Evolutionary conservation across 2,329 filamentous ascomycete species (phyloP).

Genomic region (Chaetomium olivaceum): DNA sequence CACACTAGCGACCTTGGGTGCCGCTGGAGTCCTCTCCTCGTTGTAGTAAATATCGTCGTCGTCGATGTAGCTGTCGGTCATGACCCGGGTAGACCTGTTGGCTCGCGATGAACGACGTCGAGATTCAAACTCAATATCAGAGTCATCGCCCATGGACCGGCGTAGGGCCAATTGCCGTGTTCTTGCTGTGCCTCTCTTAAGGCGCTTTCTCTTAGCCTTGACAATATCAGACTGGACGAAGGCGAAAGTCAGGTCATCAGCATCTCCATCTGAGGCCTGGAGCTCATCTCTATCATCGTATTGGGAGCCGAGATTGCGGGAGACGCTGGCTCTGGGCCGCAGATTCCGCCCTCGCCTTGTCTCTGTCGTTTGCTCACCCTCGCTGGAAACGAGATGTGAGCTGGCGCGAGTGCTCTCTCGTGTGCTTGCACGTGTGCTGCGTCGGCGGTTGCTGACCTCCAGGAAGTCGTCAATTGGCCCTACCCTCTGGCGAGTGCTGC

Average conservation of each 20-base stretch:
- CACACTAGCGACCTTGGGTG: constrained; percentile 61
- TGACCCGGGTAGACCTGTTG: constrained; percentile 46
- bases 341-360: constrained; percentile 4
- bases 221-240: constrained; percentile 36
- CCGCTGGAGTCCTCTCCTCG: constrained; percentile 44
- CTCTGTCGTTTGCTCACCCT: constrained; percentile 16
- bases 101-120: constrained; percentile 52
- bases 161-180: background rate
- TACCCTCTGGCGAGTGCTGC: constrained; percentile 15
- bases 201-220: constrained; percentile 23
- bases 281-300: constrained; percentile 37
- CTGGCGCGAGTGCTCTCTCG: constrained; percentile 24
- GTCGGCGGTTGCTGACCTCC: constrained; percentile 8
- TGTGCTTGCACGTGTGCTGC: constrained; percentile 25
- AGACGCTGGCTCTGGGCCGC: constrained; percentile 19
- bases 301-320: background rate
- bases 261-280: constrained; percentile 33
- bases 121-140: constrained; percentile 54
- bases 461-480: constrained; percentile 13
- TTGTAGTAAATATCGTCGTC: constrained; percentile 54
- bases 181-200: constrained; percentile 18
- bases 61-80: constrained; percentile 55
- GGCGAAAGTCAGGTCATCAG: constrained; percentile 31
- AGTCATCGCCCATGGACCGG: constrained; percentile 22
- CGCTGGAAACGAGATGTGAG: constrained; percentile 25